Base-by-base conservation (phyloP, 805 yeast species). In the Candida glaebosa region DNA sequence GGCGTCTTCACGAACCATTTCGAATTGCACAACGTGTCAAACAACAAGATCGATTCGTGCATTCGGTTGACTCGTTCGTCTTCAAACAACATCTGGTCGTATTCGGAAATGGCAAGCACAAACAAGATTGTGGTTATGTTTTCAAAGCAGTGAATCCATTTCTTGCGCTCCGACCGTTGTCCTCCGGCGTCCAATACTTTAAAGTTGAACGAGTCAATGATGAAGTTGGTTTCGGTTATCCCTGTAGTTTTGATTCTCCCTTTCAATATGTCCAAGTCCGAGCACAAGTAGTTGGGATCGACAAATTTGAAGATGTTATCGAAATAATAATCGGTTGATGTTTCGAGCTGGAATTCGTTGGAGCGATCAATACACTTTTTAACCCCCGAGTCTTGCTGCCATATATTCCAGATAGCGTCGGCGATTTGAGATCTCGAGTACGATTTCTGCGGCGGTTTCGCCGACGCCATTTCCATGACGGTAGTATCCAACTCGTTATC, bases 231-330 rank as follows among this genome's bases (percentile, higher is more conserved):
- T 60, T 91, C 96, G 1, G 95, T 85, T 40, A 93, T 88, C 3
- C 99, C 99, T 0, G 97, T 90, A 10, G 99, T 91, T 64, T 91
- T 90, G 53, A 93, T 87, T 26, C 99, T 73, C 3, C 96, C 98
- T 53, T 78, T 83, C 49, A 93, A 67, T 41, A 93, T 89, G 61
- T 93, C 99, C 41, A 75, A 79, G 61, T 91, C 88, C 5, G 80
- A 64, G 47, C 96, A 90, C 7, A 75, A 53, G 58, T 88, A 90
- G 44, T 71, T 65, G 0, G 79, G 78, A 42, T 78, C 69, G 1
- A 84, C 79, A 61, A 87, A 83, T 35, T 79, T 77, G 38, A 57
- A 57, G n/a, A 86, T 78, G 49, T 83, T 78, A 30, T 83, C 84
- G 58, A 91, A 88, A 58, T 87, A 90, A 63, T 84, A 88, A 6